phyloP scores from a whole-genome alignment of 73 alveolate genomes.

The Tetrahymena elliotti region DNA sequence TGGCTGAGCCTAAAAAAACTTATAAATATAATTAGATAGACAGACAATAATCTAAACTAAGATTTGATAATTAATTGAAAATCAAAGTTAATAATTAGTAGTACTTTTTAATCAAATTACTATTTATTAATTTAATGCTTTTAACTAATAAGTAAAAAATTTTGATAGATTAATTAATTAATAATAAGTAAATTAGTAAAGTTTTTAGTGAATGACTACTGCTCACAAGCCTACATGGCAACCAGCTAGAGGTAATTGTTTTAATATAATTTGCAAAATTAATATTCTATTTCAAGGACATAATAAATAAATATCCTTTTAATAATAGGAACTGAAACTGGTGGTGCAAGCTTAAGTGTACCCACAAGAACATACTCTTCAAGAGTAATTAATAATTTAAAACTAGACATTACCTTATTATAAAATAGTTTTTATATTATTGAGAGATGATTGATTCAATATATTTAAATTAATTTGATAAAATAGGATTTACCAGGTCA shows the following conservation, averaged over 20 bases:
- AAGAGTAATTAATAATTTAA: constrained; percentile 9
- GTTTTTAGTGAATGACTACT: constrained; percentile 97
- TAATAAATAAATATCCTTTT: background rate
- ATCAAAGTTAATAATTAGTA: too few species aligned
- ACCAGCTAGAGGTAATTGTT: constrained; percentile 75
- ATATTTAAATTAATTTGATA: background rate
- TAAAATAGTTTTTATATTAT: background rate
- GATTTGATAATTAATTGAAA: too few species aligned
- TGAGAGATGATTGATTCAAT: background rate
- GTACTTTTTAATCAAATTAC: too few species aligned
- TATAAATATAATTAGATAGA: too few species aligned
- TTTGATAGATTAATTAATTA: too few species aligned
- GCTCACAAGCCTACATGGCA: constrained; percentile 98
- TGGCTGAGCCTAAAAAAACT: too few species aligned
- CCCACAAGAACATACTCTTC: constrained; percentile 89
- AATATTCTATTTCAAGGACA: too few species aligned
- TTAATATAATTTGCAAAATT: background rate
- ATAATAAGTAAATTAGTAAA: too few species aligned
- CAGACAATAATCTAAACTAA: too few species aligned
- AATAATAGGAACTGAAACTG: constrained; percentile 43
- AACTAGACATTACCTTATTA: background rate
- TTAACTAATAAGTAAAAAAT: too few species aligned
- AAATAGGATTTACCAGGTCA: constrained; percentile 85
- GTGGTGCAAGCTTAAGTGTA: constrained; percentile 74
- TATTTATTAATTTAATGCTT: too few species aligned